These are phyloP conservation scores for Citropsis articulata DNA, from an alignment of 345 rosid species.

Conservation along the genomic window DNA sequence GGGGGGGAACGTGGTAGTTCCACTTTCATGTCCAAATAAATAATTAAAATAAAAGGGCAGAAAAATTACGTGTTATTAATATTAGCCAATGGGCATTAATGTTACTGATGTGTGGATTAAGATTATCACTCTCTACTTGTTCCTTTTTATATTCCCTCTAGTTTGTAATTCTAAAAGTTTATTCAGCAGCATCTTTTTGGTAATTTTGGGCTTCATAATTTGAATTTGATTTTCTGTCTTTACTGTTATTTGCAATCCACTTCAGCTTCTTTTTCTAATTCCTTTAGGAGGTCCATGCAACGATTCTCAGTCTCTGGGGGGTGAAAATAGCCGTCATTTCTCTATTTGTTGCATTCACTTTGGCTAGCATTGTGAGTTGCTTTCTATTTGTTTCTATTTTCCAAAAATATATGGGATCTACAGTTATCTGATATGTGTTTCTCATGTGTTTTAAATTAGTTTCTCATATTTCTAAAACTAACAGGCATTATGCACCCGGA, in stretches of 20 bases:
- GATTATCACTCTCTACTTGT: background rate
- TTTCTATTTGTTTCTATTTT: background rate
- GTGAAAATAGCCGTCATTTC: constrained; percentile 46
- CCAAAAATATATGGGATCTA: background rate
- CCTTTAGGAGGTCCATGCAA: constrained; percentile 45
- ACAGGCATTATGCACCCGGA: constrained; percentile 52
- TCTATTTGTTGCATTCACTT: constrained; percentile 43
- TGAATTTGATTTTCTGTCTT: background rate
- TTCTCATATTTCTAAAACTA: background rate
- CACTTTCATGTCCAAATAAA: background rate
- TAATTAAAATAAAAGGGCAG: background rate
- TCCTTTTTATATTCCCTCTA: background rate
- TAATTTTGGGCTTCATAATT: background rate
- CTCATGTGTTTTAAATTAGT: background rate
- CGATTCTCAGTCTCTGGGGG: constrained; percentile 44
- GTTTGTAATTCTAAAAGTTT: background rate
- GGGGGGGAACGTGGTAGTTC: background rate
- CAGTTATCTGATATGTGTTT: background rate
- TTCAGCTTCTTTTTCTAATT: constrained; percentile 17
- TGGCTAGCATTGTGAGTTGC: constrained; percentile 55
- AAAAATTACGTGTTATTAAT: background rate
- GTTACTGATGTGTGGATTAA: background rate
- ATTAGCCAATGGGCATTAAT: background rate
- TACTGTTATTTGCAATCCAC: constrained; percentile 4
- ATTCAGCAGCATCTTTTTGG: background rate